Percentiles rank a stretch among this genome's conserved stretches.
Evolutionary conservation across 164 flowering plant genomes (phyloP).

Genomic region (Echeveria elegans): DNA sequence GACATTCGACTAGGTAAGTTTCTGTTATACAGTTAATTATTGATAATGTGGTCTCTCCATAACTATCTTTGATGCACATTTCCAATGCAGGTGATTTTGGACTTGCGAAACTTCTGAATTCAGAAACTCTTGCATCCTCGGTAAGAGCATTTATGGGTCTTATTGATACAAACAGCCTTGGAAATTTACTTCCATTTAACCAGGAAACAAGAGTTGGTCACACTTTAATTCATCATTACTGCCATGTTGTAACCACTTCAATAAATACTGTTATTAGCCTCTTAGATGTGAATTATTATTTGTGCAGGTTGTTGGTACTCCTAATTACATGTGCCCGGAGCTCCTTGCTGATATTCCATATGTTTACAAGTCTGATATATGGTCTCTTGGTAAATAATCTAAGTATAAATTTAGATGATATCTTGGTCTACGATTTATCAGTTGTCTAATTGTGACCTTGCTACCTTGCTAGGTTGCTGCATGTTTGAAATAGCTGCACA

Average conservation of each 20-base stretch:
- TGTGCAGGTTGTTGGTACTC: conserved; percentile 50
- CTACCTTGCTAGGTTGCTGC: conserved; percentile 56
- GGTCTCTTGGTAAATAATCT: conserved; percentile 46
- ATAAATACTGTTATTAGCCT: not conserved
- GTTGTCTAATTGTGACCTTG: not conserved
- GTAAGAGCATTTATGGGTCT: conserved; percentile 19
- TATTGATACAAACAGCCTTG: not conserved
- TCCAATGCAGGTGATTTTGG: conserved; percentile 52
- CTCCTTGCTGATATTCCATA: conserved; percentile 63
- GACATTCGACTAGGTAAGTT: conserved; percentile 81
- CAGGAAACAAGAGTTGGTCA: not conserved
- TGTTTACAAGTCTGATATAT: conserved; percentile 69
- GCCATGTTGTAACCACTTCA: not conserved
- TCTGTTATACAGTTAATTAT: not conserved
- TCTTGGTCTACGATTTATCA: not conserved
- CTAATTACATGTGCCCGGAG: conserved; percentile 77
- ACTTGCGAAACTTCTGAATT: conserved; percentile 46
- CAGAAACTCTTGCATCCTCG: conserved; percentile 44
- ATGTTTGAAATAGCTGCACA: conserved; percentile 93
- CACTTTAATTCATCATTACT: not conserved
- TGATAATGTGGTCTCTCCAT: not conserved
- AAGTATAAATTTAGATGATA: not conserved
- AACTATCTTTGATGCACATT: not conserved
- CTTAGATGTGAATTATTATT: not conserved
- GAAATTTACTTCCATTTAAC: not conserved